Percentiles rank a stretch among this genome's conserved stretches.
These are phyloP conservation scores for Ulota crispa DNA, from an alignment of 225 moss, liverwort and hornwort species.

Conservation along the genomic window DNA sequence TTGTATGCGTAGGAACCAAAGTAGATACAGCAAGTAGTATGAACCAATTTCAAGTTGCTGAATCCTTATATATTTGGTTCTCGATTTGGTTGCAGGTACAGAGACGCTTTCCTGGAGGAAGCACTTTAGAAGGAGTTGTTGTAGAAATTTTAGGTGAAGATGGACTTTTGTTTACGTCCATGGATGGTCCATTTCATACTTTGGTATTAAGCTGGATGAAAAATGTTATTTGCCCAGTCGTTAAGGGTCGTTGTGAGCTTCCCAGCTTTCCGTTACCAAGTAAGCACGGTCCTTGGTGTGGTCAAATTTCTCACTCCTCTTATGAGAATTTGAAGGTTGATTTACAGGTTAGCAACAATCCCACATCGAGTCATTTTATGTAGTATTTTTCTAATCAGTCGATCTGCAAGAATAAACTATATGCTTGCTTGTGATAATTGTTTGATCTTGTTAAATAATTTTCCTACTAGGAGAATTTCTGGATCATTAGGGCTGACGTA, in stretches of 20 bases:
- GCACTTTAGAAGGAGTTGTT: slow-evolving; percentile 41
- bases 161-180: slow-evolving; percentile 32
- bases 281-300: slow-evolving; percentile 51
- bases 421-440: not conserved
- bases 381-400: not conserved
- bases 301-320: slow-evolving; percentile 43
- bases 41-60: not conserved
- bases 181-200: slow-evolving; percentile 46
- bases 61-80: slow-evolving; percentile 11
- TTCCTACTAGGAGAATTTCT: not conserved
- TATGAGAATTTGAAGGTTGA: slow-evolving; percentile 36
- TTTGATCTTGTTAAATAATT: not conserved
- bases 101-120: slow-evolving; percentile 43
- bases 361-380: not conserved
- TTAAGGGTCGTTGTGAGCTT: slow-evolving; percentile 50
- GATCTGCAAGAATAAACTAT: not conserved
- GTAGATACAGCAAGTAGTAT: not conserved
- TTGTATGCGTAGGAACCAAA: not conserved
- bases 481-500: not conserved
- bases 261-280: slow-evolving; percentile 47
- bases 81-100: slow-evolving; percentile 53
- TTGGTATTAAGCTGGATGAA: slow-evolving; percentile 55
- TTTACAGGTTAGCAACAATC: slow-evolving; percentile 35
- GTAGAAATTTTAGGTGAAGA: slow-evolving; percentile 41
- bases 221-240: slow-evolving; percentile 54